phyloP scores from a whole-genome alignment of 176 grass and related monocot species.

The Dendrocalamus sinicus region DNA sequence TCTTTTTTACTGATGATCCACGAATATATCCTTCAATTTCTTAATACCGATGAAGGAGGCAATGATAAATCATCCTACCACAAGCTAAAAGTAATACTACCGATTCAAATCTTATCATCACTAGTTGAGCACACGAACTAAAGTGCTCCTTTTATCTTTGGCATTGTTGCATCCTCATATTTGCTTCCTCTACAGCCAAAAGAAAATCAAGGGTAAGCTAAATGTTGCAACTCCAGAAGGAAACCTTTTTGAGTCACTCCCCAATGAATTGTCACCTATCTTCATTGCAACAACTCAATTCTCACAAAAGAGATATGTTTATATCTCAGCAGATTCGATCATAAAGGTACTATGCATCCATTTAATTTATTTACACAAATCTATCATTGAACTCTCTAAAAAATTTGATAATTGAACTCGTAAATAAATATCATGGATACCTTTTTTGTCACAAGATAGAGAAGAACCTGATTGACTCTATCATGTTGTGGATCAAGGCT shows the following conservation, averaged over 20 bases:
- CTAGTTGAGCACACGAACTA: conserved; percentile 56
- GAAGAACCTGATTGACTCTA: conserved; percentile 49
- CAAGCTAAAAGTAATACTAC: conserved; percentile 83
- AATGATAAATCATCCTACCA: conserved; percentile 57
- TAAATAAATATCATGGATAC: not conserved
- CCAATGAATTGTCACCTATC: conserved; percentile 70
- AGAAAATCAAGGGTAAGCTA: conserved; percentile 67
- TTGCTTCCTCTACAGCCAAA: conserved; percentile 63
- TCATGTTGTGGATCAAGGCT: conserved; percentile 66
- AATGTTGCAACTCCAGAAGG: conserved; percentile 63
- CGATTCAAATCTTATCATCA: conserved; percentile 74
- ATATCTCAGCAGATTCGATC: conserved; percentile 63
- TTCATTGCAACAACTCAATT: conserved; percentile 57
- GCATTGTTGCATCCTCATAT: conserved; percentile 29
- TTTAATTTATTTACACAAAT: conserved; percentile 14
- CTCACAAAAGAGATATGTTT: conserved; percentile 68
- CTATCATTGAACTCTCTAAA: conserved; percentile 24
- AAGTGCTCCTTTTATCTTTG: conserved; percentile 10
- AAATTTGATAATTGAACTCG: not conserved
- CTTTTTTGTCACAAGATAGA: conserved; percentile 36
- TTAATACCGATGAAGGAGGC: conserved; percentile 66
- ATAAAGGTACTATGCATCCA: conserved; percentile 62
- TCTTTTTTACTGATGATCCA: conserved; percentile 65
- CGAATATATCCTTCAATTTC: conserved; percentile 78
- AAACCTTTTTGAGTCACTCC: conserved; percentile 57